Conservation (phyloP, 352 stramenopile species). For the Globisporangium takayamanum region DNA sequence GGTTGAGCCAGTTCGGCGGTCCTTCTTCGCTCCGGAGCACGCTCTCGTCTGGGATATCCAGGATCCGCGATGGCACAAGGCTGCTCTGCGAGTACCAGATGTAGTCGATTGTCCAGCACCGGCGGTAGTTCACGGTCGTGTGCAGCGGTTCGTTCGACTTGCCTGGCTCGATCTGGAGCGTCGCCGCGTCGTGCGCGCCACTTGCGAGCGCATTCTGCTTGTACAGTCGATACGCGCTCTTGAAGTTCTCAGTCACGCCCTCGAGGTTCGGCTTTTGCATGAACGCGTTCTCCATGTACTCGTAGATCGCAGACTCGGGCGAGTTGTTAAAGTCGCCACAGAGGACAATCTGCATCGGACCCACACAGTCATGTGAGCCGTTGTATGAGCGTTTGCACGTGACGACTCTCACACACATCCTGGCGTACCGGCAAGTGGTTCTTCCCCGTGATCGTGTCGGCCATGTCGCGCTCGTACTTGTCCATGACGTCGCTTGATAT, state of each 20-base stretch:
- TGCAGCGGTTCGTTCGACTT: slow-evolving; percentile 71
- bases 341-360: slow-evolving; percentile 45
- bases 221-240: slow-evolving; percentile 70
- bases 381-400: no score
- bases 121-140: slow-evolving; percentile 82
- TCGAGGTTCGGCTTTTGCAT: slow-evolving; percentile 81
- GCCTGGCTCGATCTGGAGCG: slow-evolving; percentile 23
- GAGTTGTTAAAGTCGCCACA: slow-evolving; percentile 89
- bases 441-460: slow-evolving; percentile 37
- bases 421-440: slow-evolving; percentile 42
- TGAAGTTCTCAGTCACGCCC: slow-evolving; percentile 54
- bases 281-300: slow-evolving; percentile 86
- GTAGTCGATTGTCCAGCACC: slow-evolving; percentile 88
- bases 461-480: slow-evolving; percentile 74
- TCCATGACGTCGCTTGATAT: slow-evolving; percentile 74
- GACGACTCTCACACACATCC: background rate
- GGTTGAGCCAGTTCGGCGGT: slow-evolving; percentile 72
- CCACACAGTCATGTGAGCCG: background rate
- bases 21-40: slow-evolving; percentile 66
- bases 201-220: slow-evolving; percentile 38
- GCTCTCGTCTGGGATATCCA: slow-evolving; percentile 71
- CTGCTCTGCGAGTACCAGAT: slow-evolving; percentile 80
- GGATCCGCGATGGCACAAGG: slow-evolving; percentile 49
- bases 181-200: slow-evolving; percentile 18
- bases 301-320: slow-evolving; percentile 73